phyloP scores from a whole-genome alignment of 768 basidiomycete genomes.

The Rhodotorula taiwanensis region DNA sequence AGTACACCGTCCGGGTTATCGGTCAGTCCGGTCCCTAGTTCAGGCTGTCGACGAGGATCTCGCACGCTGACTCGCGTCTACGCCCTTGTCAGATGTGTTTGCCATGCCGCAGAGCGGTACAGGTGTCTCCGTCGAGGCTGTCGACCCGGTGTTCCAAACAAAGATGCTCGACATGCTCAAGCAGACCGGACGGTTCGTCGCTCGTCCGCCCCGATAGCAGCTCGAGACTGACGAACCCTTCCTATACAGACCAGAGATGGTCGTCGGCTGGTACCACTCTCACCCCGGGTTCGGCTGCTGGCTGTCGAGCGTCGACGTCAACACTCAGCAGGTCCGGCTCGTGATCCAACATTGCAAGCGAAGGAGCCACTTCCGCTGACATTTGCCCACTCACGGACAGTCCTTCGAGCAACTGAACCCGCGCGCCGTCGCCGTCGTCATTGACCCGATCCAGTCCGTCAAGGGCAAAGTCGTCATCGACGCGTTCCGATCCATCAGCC shows the following conservation, averaged over 20 bases:
- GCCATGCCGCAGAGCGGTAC: constrained; percentile 99
- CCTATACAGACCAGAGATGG: constrained; percentile 77
- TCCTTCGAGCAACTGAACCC: constrained; percentile 92
- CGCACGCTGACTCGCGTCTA: too few relatives aligned
- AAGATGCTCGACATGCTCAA: constrained; percentile 99
- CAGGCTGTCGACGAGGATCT: too few relatives aligned
- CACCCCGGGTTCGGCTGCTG: constrained; percentile 99
- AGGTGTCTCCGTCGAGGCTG: constrained; percentile 89
- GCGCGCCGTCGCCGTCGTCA: constrained; percentile 91
- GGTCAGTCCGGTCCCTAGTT: too few relatives aligned
- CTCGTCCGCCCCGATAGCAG: too few relatives aligned
- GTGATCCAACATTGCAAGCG: too few relatives aligned
- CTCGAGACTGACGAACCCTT: too few relatives aligned
- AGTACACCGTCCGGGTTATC: constrained; percentile 56
- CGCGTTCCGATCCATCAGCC: constrained; percentile 94
- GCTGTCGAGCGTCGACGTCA: constrained; percentile 97
- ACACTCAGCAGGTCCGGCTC: constrained; percentile 82
- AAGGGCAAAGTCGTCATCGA: constrained; percentile 96
- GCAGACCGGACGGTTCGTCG: constrained; percentile 82
- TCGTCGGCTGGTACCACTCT: constrained; percentile 99
- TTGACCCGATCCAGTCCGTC: constrained; percentile 98
- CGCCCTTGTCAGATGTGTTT: constrained; percentile 85
- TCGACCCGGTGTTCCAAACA: constrained; percentile 92
- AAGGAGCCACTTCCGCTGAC: too few relatives aligned
- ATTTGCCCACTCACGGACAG: too few relatives aligned